Percentiles rank a stretch among this genome's conserved stretches.
Evolutionary conservation across 108 stramenopile genomes (phyloP).

Genomic region (Craspedostauros australis): DNA sequence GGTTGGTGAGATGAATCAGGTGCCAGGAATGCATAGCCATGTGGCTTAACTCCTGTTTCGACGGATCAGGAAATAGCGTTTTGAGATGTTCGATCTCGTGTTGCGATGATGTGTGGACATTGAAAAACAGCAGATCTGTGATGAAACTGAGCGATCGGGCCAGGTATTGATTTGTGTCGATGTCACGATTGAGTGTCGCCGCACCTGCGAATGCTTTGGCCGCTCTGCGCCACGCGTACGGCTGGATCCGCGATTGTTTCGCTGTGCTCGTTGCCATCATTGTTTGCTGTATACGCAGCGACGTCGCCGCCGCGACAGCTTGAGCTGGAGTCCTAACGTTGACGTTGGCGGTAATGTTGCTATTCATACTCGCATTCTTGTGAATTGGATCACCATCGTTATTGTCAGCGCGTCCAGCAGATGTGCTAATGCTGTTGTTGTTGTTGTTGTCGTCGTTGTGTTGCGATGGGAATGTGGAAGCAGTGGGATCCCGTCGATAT

Average conservation of each 20-base stretch:
- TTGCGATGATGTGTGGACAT: constrained; percentile 31
- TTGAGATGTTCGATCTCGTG: too few species aligned
- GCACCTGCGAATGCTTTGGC: constrained; percentile 40
- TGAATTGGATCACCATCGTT: too few species aligned
- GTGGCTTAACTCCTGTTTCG: not conserved
- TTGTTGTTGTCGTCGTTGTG: constrained; percentile 1
- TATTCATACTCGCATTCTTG: too few species aligned
- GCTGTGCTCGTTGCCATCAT: too few species aligned
- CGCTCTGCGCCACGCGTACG: constrained; percentile 15
- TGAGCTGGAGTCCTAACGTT: constrained; percentile 9
- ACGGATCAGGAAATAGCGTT: too few species aligned
- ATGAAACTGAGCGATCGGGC: constrained; percentile 34
- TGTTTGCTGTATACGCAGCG: constrained; percentile 15
- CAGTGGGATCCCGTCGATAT: constrained; percentile 10
- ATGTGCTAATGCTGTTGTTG: not conserved
- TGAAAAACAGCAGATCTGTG: constrained; percentile 65
- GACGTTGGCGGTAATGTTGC: not conserved
- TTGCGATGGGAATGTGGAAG: constrained; percentile 10
- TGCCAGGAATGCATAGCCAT: constrained; percentile 63
- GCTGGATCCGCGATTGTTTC: not conserved
- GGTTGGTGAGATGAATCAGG: constrained; percentile 51
- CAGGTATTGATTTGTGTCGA: constrained; percentile 39
- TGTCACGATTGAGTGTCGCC: constrained; percentile 43
- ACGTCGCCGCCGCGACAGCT: constrained; percentile 29
- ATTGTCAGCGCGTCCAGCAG: too few species aligned